Evolutionary conservation across 805 yeast species (phyloP), one percentile per base, ranked within the genome.

Genomic region (Debaryomyces castellii): DNA sequence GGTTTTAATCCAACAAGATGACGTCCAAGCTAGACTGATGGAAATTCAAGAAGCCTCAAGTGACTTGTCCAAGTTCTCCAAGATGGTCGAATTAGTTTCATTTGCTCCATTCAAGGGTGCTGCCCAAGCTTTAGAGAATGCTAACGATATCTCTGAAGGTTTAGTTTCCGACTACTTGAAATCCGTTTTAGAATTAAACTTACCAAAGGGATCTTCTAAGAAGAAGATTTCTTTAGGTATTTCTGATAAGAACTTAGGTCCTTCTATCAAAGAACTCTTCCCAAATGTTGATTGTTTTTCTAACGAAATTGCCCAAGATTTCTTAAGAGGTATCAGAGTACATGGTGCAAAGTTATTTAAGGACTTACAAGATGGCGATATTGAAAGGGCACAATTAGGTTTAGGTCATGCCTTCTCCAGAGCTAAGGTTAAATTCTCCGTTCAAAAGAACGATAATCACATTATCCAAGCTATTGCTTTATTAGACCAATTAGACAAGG

Each of bases 71-170:
- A 79, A 83, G 64, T 91, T 94, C 66, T 87, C 96, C 60, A 94
- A 94, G 74, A 77, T 92, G 77, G 84, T 94, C 57, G 96, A 91
- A 71, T 80, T 94, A 46, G 95, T 89, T 22, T 87, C 96, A 12
- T 94, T 94, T 73, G 96, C 97, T 49, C 99, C 99, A 41, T 94
- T 94, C 81, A 91, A 94, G 73, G 97, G 97, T 62, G 99, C 99
- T 50, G 98, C 99, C 43, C 98, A 94, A 72, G 99, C 99, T 50
- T 81, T 94, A 62, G 98, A 92, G 72, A 94, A 94, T 66, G 97
- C 98, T 57, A 94, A 94, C 66, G 98, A 94, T 66, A 87, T 94
- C 58, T 88, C 96, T 54, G 99, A 94, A 74, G 99, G 99, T 63
- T 80, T 91, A 58, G 96, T 92, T 46, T 86, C 91, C 48, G 98